These are phyloP conservation scores for Citrullus mucosospermus DNA, from an alignment of 306 rosid species.

Conservation along the genomic window DNA sequence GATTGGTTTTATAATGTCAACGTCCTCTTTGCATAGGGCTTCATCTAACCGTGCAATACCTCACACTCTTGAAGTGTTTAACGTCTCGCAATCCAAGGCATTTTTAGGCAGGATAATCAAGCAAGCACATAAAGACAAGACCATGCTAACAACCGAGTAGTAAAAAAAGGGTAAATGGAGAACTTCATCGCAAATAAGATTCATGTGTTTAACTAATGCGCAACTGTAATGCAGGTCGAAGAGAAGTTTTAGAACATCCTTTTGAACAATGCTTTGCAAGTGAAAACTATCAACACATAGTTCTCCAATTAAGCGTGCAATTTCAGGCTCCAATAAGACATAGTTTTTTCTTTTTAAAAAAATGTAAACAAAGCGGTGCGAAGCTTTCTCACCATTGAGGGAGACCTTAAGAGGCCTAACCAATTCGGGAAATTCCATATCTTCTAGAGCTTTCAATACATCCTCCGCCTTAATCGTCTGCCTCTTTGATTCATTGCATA, in stretches of 20 bases:
- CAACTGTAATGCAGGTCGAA: background rate
- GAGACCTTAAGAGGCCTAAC: slow-evolving; percentile 52
- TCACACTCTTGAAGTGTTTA: background rate
- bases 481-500: slow-evolving; percentile 82
- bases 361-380: background rate
- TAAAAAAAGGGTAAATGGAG: background rate
- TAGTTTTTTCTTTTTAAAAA: too few relatives aligned
- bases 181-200: background rate
- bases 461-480: slow-evolving; percentile 77
- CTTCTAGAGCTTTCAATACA: slow-evolving; percentile 71
- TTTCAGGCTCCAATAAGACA: background rate
- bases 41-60: background rate
- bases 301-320: background rate
- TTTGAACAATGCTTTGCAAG: background rate
- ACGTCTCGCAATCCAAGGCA: background rate
- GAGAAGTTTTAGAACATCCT: background rate
- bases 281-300: background rate
- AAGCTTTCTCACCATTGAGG: slow-evolving; percentile 37
- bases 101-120: background rate
- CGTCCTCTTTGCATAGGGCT: background rate
- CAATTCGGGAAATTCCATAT: slow-evolving; percentile 74
- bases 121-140: background rate
- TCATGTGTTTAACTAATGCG: background rate
- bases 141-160: background rate
- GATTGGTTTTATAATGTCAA: background rate